Evolutionary conservation across 371 early-diverging fungal genomes (phyloP).

Genomic region (Entomophthora muscae): DNA sequence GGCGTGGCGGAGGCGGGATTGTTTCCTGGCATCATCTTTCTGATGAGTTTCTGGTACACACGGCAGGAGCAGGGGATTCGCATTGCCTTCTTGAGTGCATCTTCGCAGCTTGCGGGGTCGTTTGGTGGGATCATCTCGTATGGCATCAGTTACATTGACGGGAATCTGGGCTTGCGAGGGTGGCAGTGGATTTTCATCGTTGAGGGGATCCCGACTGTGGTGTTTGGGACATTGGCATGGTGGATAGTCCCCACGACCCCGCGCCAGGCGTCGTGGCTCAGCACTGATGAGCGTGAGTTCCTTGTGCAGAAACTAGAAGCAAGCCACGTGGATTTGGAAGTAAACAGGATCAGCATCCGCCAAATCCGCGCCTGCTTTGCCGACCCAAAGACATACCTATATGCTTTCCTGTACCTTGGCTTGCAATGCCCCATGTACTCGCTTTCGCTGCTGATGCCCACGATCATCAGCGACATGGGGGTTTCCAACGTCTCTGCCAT

Average conservation of each 20-base stretch:
- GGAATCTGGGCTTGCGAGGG: slow-evolving; percentile 19
- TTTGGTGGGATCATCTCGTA: slow-evolving; percentile 46
- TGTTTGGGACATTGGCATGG: slow-evolving; percentile 7
- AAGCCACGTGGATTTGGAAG: background rate
- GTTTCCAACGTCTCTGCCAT: slow-evolving; percentile 20
- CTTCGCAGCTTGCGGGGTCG: slow-evolving; percentile 55
- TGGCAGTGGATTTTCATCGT: slow-evolving; percentile 33
- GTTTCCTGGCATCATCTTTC: slow-evolving; percentile 52
- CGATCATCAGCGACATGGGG: slow-evolving; percentile 28
- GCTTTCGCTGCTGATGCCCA: slow-evolving; percentile 37
- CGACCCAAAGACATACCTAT: slow-evolving; percentile 30
- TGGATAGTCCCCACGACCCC: slow-evolving; percentile 7
- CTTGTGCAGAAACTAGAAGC: background rate
- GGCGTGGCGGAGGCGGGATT: slow-evolving; percentile 24
- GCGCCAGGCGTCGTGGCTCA: background rate
- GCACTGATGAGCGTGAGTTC: slow-evolving; percentile 5
- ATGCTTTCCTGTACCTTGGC: slow-evolving; percentile 29
- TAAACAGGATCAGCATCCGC: slow-evolving; percentile 23
- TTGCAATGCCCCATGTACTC: slow-evolving; percentile 36
- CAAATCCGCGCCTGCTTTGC: slow-evolving; percentile 26
- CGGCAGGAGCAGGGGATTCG: slow-evolving; percentile 49
- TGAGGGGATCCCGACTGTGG: slow-evolving; percentile 8
- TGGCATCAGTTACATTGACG: slow-evolving; percentile 32
- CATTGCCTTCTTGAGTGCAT: slow-evolving; percentile 42
- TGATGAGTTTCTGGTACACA: slow-evolving; percentile 60